phyloP scores from a whole-genome alignment of 257 asterid species.

The Solanum bukasovii region DNA sequence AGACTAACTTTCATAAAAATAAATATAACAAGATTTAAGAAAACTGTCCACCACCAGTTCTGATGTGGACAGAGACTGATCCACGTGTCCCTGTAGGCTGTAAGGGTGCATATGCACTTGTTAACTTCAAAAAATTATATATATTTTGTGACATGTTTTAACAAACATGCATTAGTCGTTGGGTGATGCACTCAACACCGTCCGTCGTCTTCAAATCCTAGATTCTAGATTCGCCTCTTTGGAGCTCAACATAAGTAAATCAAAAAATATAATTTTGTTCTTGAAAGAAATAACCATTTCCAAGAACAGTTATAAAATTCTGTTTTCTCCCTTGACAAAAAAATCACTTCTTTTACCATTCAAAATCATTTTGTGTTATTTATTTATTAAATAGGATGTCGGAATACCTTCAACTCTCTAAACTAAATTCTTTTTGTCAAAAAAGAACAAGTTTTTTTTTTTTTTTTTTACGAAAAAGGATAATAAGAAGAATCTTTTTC shows the following conservation, averaged over 20 bases:
- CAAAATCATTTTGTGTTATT: neutral
- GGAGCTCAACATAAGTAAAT: neutral
- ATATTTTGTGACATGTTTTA: no score
- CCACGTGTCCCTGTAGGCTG: fast-evolving
- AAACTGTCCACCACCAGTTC: neutral
- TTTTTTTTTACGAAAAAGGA: no score
- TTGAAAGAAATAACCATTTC: no score
- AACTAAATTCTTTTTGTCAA: neutral
- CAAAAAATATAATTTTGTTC: no score
- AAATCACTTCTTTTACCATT: neutral
- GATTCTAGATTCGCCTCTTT: no score
- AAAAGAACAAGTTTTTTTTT: no score
- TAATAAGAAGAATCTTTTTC: neutral
- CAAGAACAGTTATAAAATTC: neutral
- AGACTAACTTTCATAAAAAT: neutral
- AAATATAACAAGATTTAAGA: neutral
- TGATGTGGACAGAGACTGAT: neutral
- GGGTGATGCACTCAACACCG: no score
- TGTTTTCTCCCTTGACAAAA: neutral
- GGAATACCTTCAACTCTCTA: neutral
- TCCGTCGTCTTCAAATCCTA: neutral
- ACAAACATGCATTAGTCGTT: no score
- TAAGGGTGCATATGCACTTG: neutral
- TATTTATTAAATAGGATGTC: neutral
- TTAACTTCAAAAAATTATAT: no score